Base-by-base conservation (phyloP, 2,329 filamentous ascomycete genomes). In the Botryotinia convoluta region DNA sequence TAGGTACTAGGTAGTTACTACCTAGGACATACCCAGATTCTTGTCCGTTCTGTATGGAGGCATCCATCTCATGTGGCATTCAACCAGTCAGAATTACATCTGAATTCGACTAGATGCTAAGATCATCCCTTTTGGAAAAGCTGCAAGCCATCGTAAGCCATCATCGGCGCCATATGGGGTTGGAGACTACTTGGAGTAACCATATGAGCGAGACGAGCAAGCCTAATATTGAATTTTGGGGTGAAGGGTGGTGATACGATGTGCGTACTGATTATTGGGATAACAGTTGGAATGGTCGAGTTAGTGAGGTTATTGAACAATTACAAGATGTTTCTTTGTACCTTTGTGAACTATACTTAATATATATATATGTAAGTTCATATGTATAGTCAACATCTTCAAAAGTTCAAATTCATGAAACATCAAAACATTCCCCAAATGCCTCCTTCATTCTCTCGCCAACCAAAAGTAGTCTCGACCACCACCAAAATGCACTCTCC, bases 161-260 rank as follows among this genome's bases (percentile, higher is more conserved):
- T 26, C 20, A 18, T 26, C 32, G 35, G 20, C 63, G 20, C 42
- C 63, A 48, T 48, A n/a, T 37, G 48, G 48, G 48, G 48, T 37
- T 26, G 63, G 29, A 20, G 20, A n/a, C 48, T 14, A 14, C 26
- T 65, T n/a, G 63, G 61, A 35, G 63, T 65, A 65, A 65, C 44
- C 44, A 37, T 26, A 26, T 35, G n/a, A 6, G 44, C 44, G 44
- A 48, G 62, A 48, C 42, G 29, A 65, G 62, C 29, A n/a, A 48
- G 63, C 29, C 63, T 22, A 48, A 65, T 65, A 65, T 65, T 65
- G 63, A 45, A 48, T 48, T 65, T 65, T 16, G 32, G 42, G 29
- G 42, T 26, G 62, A 65, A 22, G 62, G 44, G 12, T 65, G 42
- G 29, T 35, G 18, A 26, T 44, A 44, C 54, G 59, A 61, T 37